These are phyloP conservation scores for Houttuynia cordata DNA, from an alignment of 164 flowering plant species.

Conservation along the genomic window DNA sequence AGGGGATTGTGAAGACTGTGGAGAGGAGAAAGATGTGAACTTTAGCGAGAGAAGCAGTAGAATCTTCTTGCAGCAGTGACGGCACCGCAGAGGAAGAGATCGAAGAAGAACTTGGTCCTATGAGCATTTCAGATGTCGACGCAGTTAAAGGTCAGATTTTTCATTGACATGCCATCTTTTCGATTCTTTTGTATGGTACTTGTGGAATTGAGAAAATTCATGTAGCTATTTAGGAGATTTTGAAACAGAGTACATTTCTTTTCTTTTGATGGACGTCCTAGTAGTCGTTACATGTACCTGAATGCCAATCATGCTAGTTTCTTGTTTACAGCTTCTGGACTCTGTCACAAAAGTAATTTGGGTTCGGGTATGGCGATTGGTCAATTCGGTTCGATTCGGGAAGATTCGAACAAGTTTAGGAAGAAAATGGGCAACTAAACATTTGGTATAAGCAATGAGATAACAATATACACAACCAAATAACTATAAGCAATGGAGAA, in stretches of 20 bases:
- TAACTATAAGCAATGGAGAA: too few species aligned
- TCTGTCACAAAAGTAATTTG: too few species aligned
- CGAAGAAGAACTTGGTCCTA: conserved; percentile 10
- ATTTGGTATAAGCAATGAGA: too few species aligned
- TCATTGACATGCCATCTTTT: neutral
- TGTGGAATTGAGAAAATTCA: neutral
- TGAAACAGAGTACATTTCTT: too few species aligned
- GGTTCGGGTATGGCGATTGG: too few species aligned
- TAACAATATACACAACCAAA: too few species aligned
- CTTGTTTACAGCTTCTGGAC: too few species aligned
- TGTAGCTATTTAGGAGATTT: neutral
- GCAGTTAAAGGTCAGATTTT: conserved; percentile 59
- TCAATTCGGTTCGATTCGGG: too few species aligned
- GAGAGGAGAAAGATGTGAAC: conserved; percentile 10
- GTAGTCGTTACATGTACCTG: too few species aligned
- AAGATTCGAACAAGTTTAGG: too few species aligned
- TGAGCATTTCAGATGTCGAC: conserved; percentile 40
- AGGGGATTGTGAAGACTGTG: conserved; percentile 7
- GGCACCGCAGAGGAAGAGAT: neutral
- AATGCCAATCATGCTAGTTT: neutral
- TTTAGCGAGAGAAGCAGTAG: conserved; percentile 4
- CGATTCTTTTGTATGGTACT: neutral
- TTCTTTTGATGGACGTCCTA: too few species aligned
- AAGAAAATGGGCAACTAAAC: too few species aligned
- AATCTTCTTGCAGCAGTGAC: neutral